phyloP scores from a whole-genome alignment of 1,139 yeast genomes.

The Suhomyces yuchorum region DNA sequence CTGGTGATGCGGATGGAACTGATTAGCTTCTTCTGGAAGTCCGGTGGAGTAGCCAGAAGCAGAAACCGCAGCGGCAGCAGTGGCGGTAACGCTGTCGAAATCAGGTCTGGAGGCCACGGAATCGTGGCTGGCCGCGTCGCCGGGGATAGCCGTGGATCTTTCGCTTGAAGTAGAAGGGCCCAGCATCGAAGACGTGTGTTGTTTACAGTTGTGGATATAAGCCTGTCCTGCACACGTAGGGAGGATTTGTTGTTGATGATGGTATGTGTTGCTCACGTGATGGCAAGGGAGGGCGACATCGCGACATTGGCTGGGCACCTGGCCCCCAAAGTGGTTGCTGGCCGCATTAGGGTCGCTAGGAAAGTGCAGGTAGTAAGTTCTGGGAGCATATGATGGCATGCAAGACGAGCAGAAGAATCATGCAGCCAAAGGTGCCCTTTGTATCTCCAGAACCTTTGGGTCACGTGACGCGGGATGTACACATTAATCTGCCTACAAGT shows the following conservation, averaged over 20 bases:
- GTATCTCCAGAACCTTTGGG: no score
- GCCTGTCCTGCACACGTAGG: slow-evolving; percentile 19
- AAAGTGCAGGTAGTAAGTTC: no score
- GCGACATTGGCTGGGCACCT: neutral
- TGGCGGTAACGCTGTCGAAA: slow-evolving; percentile 19
- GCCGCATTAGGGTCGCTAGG: no score
- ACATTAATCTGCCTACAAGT: no score
- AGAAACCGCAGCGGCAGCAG: slow-evolving; percentile 27
- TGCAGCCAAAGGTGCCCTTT: no score
- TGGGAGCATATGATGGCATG: no score
- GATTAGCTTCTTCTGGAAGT: slow-evolving; percentile 26
- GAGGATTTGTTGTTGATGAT: slow-evolving; percentile 14
- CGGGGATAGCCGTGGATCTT: slow-evolving; percentile 28
- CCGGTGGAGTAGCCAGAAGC: slow-evolving; percentile 19
- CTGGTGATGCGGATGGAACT: slow-evolving; percentile 30
- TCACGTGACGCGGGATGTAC: no score
- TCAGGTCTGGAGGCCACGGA: slow-evolving; percentile 15
- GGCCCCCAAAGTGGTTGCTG: no score
- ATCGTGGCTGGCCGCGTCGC: slow-evolving; percentile 15
- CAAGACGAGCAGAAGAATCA: no score
- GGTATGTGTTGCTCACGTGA: slow-evolving; percentile 2
- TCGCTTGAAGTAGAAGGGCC: slow-evolving; percentile 39
- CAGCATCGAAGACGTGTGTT: slow-evolving; percentile 24
- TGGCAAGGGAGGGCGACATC: neutral
- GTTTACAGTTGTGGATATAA: slow-evolving; percentile 15